phyloP scores from a whole-genome alignment of 768 basidiomycete species.

The Suillus sp. region DNA sequence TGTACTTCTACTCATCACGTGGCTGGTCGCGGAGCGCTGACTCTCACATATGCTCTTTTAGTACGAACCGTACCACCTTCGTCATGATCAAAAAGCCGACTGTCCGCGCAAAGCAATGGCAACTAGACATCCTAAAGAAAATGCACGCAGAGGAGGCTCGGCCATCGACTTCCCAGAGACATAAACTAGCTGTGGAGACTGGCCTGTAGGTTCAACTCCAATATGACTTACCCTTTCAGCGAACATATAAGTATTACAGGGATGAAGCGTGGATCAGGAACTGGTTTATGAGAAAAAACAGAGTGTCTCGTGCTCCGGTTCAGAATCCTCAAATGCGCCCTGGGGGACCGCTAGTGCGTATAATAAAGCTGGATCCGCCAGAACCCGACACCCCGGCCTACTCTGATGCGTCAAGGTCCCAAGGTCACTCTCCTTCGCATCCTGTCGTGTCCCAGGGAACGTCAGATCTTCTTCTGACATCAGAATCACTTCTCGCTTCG shows the following conservation, averaged over 20 bases:
- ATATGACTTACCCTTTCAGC: conserved; percentile 10
- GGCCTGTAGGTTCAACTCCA: conserved; percentile 31
- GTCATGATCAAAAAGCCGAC: conserved; percentile 16
- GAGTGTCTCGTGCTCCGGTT: conserved; percentile 10
- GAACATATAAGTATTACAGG: conserved; percentile 15
- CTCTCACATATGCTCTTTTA: background rate
- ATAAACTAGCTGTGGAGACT: conserved; percentile 27
- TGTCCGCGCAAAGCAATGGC: conserved; percentile 30
- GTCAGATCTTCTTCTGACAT: too few relatives aligned
- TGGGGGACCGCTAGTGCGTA: background rate
- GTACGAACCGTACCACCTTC: conserved; percentile 6
- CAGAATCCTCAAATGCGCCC: background rate
- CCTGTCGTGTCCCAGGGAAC: background rate
- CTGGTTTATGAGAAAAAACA: conserved; percentile 34
- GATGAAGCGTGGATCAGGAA: conserved; percentile 32
- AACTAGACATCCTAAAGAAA: conserved; percentile 31
- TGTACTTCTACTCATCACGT: conserved; percentile 3
- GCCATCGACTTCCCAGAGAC: conserved; percentile 27
- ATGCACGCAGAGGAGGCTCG: conserved; percentile 24
- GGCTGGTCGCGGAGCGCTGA: background rate
- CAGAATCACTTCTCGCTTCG: background rate
- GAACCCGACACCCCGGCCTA: background rate
- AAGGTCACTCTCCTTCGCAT: background rate
- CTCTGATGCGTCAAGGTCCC: background rate
- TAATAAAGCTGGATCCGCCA: background rate